Percentiles rank a stretch among this genome's conserved stretches.
phyloP scores from a whole-genome alignment of 352 stramenopile species.

The Pythium dissotocum region DNA sequence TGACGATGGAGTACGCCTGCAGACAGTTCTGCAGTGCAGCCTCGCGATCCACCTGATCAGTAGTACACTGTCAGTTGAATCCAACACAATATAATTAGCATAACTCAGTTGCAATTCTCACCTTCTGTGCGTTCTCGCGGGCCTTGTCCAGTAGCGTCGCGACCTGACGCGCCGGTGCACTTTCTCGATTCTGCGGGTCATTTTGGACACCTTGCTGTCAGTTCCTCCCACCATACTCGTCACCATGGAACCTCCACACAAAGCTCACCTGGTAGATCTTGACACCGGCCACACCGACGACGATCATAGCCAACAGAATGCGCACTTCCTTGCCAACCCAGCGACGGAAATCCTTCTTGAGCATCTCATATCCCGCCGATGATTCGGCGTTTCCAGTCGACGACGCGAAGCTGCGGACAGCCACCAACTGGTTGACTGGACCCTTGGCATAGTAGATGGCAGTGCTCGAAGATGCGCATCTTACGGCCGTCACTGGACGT shows the following conservation, averaged over 20 bases:
- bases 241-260: not conserved
- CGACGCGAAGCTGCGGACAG: conserved; percentile 7
- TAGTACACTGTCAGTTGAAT: not conserved
- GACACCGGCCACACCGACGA: conserved; percentile 48
- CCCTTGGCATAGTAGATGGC: not conserved
- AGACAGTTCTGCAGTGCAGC: conserved; percentile 66
- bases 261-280: conserved; percentile 62
- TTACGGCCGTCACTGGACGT: not conserved
- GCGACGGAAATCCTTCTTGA: conserved; percentile 66
- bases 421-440: not conserved
- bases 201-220: conserved; percentile 6
- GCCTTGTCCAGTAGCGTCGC: conserved; percentile 50
- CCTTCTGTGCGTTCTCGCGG: conserved; percentile 47
- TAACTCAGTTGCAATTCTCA: conserved; percentile 15
- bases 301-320: conserved; percentile 48
- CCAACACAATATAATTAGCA: not conserved
- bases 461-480: not conserved
- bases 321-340: conserved; percentile 57
- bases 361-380: conserved; percentile 35
- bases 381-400: not conserved
- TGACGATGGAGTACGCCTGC: conserved; percentile 65
- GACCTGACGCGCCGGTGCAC: conserved; percentile 55
- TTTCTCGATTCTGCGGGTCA: conserved; percentile 52
- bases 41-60: conserved; percentile 39
- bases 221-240: not conserved